phyloP scores from a whole-genome alignment of 2,329 filamentous ascomycete genomes.

The Diaporthe sp. region DNA sequence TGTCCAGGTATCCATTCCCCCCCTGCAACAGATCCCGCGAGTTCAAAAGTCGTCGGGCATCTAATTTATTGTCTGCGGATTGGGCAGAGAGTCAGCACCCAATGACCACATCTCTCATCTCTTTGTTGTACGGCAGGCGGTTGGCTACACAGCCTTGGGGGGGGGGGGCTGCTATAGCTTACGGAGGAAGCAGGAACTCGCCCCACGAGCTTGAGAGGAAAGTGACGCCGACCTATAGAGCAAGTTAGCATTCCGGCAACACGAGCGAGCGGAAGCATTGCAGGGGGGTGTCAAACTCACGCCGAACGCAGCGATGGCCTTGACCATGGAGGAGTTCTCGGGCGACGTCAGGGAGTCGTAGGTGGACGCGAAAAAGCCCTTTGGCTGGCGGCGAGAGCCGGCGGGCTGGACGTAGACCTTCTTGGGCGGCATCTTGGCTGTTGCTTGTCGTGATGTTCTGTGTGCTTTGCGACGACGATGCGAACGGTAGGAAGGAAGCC shows the following conservation, averaged over 20 bases:
- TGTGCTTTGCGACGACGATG: slow-evolving; percentile 41
- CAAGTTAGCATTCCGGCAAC: background rate
- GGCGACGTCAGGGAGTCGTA: slow-evolving; percentile 72
- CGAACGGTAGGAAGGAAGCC: background rate
- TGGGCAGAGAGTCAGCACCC: background rate
- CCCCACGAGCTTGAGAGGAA: slow-evolving; percentile 72
- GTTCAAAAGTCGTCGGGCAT: background rate
- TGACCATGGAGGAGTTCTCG: slow-evolving; percentile 75
- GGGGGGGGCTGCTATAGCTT: slow-evolving; percentile 29
- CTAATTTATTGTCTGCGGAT: slow-evolving; percentile 6
- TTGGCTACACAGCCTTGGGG: background rate
- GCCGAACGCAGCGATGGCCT: slow-evolving; percentile 72
- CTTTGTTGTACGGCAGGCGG: background rate
- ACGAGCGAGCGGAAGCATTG: background rate
- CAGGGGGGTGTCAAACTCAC: slow-evolving; percentile 56
- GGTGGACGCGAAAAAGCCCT: slow-evolving; percentile 65
- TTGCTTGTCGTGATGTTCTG: slow-evolving; percentile 30
- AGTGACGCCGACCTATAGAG: slow-evolving; percentile 66
- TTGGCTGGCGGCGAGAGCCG: slow-evolving; percentile 58
- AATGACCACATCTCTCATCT: background rate
- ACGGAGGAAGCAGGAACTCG: slow-evolving; percentile 70
- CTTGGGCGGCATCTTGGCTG: slow-evolving; percentile 73
- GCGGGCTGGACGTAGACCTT: slow-evolving; percentile 66
- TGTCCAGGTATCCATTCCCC: background rate
- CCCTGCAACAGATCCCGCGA: background rate